Conservation (phyloP, 345 rosid genomes). For the Schrenkiella parvula region DNA sequence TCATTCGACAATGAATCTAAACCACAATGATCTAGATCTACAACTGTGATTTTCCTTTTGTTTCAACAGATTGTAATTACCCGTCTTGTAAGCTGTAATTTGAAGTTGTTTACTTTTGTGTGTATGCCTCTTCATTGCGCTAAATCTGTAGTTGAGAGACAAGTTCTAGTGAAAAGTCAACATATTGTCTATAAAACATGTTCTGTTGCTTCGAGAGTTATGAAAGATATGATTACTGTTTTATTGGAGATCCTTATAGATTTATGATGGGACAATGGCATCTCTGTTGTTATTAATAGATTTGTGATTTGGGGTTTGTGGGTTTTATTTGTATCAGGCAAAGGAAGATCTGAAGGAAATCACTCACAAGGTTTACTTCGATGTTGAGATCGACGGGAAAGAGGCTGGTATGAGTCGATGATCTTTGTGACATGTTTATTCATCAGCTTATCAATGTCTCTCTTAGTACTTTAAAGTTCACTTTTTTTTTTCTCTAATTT, state of each 20-base stretch:
- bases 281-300: neutral
- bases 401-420: constrained; percentile 63
- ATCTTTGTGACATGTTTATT: neutral
- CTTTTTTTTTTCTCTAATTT: neutral
- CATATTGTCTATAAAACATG: neutral
- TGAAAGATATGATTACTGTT: neutral
- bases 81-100: neutral
- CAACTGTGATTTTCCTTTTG: neutral
- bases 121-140: neutral
- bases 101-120: too few species aligned
- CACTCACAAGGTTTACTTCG: constrained; percentile 89
- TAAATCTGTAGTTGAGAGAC: neutral
- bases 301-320: neutral
- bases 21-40: constrained; percentile 28
- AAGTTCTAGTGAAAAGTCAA: neutral
- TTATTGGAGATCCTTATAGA: too few species aligned
- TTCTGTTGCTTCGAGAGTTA: neutral
- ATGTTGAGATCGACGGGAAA: constrained; percentile 86
- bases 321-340: constrained; percentile 47
- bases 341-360: constrained; percentile 61
- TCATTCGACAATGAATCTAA: neutral
- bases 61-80: neutral
- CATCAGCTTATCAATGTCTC: neutral
- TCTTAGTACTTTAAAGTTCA: neutral
- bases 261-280: neutral